Conservation (phyloP, 108 stramenopile species). For the Cyclostephanos tholiformis region DNA sequence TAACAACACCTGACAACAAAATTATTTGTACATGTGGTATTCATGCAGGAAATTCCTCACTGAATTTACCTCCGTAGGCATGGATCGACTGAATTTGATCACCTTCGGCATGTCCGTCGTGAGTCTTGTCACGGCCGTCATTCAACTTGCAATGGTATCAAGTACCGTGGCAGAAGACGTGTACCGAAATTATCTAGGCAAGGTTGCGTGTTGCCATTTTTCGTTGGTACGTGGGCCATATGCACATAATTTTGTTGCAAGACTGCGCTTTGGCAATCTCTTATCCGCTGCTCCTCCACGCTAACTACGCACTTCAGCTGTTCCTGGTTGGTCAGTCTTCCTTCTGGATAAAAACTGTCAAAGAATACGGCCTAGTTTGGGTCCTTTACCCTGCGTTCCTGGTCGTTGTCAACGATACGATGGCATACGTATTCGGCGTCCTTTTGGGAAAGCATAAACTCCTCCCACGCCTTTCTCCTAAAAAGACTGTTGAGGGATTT, state of each 20-base stretch:
- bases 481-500: slow-evolving; percentile 98
- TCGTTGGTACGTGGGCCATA: slow-evolving; percentile 47
- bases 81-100: slow-evolving; percentile 42
- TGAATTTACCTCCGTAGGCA: slow-evolving; percentile 23
- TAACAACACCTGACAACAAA: background rate
- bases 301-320: slow-evolving; percentile 17
- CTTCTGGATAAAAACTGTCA: slow-evolving; percentile 71
- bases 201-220: slow-evolving; percentile 50
- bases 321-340: slow-evolving; percentile 68
- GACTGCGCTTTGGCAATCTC: background rate
- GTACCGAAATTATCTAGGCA: slow-evolving; percentile 62
- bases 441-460: slow-evolving; percentile 76
- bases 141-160: slow-evolving; percentile 47
- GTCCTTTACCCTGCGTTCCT: slow-evolving; percentile 83
- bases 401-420: slow-evolving; percentile 86
- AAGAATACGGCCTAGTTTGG: slow-evolving; percentile 83
- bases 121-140: slow-evolving; percentile 45
- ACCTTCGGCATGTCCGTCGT: slow-evolving; percentile 51
- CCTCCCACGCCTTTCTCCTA: slow-evolving; percentile 86
- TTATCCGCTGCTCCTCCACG: background rate
- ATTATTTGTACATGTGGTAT: background rate
- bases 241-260: background rate
- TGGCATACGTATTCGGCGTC: slow-evolving; percentile 88
- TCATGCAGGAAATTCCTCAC: slow-evolving; percentile 28
- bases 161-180: slow-evolving; percentile 36